phyloP scores from a whole-genome alignment of 495 filamentous ascomycete genomes.

The Tetracladium marchalianum region DNA sequence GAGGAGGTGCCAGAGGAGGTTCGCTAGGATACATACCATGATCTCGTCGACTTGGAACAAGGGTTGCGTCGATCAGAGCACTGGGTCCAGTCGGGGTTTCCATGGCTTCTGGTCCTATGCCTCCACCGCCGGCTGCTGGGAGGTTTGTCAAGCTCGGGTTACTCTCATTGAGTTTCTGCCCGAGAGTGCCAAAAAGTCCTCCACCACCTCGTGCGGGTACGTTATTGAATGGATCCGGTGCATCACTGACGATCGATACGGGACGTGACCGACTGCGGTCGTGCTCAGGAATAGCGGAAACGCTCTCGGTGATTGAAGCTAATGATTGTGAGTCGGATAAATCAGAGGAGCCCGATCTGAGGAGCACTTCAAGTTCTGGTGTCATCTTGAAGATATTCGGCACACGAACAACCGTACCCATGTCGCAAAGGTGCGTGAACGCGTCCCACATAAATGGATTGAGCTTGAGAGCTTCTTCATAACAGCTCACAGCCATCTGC shows the following conservation, averaged over 20 bases:
- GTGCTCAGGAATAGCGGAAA: conserved; percentile 11
- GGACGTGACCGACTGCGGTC: conserved; percentile 15
- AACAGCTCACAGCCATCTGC: conserved; percentile 71
- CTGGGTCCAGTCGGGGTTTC: conserved; percentile 27
- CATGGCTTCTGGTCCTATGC: conserved; percentile 21
- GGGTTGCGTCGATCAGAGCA: conserved; percentile 16
- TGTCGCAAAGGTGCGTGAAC: conserved; percentile 58
- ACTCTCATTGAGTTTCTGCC: conserved; percentile 47
- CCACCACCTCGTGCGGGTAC: conserved; percentile 13
- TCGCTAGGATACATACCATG: conserved; percentile 16
- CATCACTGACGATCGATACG: conserved; percentile 10
- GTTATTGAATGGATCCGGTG: conserved; percentile 23
- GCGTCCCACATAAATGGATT: conserved; percentile 99
- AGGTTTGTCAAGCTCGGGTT: conserved; percentile 23
- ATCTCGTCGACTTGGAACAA: conserved; percentile 12
- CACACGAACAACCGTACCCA: conserved; percentile 67
- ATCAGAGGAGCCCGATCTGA: conserved; percentile 9
- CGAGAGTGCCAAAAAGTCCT: conserved; percentile 36
- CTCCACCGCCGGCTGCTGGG: conserved; percentile 19
- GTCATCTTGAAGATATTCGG: conserved; percentile 79
- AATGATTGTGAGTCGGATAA: conserved; percentile 5
- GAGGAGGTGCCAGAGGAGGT: conserved; percentile 21
- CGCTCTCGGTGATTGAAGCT: conserved; percentile 3
- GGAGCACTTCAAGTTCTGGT: conserved; percentile 46
- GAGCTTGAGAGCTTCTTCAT: conserved; percentile 75